Conservation (phyloP, 768 basidiomycete species). For the Solioccasus polychromus region DNA sequence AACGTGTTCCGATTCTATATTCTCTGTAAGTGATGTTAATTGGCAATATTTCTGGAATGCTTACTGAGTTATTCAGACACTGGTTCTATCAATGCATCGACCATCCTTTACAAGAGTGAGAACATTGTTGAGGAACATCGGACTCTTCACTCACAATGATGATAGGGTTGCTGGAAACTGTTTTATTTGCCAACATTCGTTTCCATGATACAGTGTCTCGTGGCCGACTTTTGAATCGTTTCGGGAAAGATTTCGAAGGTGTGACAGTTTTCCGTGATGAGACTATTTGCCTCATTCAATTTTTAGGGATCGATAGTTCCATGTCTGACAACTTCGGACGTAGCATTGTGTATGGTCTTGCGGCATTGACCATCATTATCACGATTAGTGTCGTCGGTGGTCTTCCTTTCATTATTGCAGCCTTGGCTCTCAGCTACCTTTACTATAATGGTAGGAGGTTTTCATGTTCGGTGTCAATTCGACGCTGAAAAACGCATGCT, state of each 20-base stretch:
- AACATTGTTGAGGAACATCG: background rate
- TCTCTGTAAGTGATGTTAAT: constrained; percentile 52
- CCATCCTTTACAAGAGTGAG: constrained; percentile 68
- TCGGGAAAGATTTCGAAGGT: constrained; percentile 90
- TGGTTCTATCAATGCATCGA: constrained; percentile 82
- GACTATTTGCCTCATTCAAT: constrained; percentile 9
- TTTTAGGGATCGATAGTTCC: constrained; percentile 71
- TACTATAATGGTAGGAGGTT: constrained; percentile 65
- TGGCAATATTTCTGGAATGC: background rate
- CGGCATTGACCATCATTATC: constrained; percentile 64
- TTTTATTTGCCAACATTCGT: constrained; percentile 84
- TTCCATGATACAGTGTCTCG: constrained; percentile 93
- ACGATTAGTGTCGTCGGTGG: constrained; percentile 82
- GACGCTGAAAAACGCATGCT: constrained; percentile 11
- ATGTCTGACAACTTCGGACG: constrained; percentile 85
- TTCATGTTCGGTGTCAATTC: background rate
- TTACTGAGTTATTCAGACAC: constrained; percentile 39
- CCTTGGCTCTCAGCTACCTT: constrained; percentile 50
- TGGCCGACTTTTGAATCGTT: constrained; percentile 78
- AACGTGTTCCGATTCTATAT: constrained; percentile 65
- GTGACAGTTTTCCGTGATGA: background rate
- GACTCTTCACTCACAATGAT: constrained; percentile 12
- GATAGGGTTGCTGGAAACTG: constrained; percentile 62
- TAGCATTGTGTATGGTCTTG: constrained; percentile 69
- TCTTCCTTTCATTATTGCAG: constrained; percentile 63